A percentile compares a stretch with the other conserved stretches of the same genome.
These are phyloP conservation scores for Tulasnella sp. DNA, from an alignment of 768 basidiomycete genomes.

Conservation along the genomic window DNA sequence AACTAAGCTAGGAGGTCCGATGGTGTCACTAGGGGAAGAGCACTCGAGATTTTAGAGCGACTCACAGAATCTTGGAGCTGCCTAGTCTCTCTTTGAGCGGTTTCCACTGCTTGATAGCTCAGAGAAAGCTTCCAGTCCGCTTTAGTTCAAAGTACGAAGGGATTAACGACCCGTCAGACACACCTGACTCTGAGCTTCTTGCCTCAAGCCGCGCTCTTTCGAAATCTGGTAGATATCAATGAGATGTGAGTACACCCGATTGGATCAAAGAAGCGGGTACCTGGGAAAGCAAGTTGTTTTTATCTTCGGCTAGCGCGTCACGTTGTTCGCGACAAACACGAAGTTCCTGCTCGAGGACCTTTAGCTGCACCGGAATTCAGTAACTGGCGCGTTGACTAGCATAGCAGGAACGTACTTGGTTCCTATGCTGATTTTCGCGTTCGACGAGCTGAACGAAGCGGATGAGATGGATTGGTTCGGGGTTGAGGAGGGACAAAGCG, in stretches of 20 bases:
- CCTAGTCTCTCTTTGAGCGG: neutral
- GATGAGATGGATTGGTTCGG: neutral
- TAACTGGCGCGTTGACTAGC: neutral
- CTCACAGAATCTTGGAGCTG: slow-evolving; percentile 1
- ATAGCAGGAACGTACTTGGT: neutral
- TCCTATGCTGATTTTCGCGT: slow-evolving; percentile 5
- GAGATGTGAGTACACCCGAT: neutral
- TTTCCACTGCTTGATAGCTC: neutral
- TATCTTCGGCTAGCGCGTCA: neutral
- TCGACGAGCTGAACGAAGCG: neutral
- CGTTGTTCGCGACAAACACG: slow-evolving; percentile 5
- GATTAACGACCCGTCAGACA: neutral
- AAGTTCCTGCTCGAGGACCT: neutral
- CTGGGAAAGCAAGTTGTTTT: slow-evolving; percentile 4
- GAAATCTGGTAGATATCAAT: neutral
- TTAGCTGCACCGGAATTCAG: neutral
- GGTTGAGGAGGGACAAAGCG: neutral
- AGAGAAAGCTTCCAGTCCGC: neutral
- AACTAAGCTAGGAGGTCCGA: neutral
- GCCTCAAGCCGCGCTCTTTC: neutral
- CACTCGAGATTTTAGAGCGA: neutral
- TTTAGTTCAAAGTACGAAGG: neutral
- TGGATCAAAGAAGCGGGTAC: neutral
- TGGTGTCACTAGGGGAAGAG: neutral
- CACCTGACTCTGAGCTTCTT: slow-evolving; percentile 1